phyloP scores from a whole-genome alignment of 139 green algal species.

The Chlamydomonas sp. region DNA sequence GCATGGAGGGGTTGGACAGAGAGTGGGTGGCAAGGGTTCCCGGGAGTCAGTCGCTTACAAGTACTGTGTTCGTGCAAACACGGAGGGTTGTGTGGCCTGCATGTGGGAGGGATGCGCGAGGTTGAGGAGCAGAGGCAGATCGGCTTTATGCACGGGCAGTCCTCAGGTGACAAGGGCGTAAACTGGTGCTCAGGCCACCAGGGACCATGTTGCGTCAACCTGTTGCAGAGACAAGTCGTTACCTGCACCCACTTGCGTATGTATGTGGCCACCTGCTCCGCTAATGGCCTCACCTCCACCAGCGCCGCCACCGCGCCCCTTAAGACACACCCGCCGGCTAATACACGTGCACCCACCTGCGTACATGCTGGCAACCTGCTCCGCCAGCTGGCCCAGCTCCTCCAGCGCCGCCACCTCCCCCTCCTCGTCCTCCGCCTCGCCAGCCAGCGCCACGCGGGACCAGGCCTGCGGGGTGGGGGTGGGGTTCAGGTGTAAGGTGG shows the following conservation, averaged over 20 bases:
- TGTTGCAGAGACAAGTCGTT: too few relatives aligned
- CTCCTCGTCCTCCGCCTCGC: conserved; percentile 4
- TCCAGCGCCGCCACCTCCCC: conserved; percentile 12
- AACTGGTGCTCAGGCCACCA: neutral
- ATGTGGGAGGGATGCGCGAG: neutral
- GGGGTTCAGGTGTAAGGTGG: too few relatives aligned
- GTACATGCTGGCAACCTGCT: conserved; percentile 31
- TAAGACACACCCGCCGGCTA: neutral
- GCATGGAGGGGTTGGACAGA: neutral
- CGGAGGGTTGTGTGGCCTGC: neutral
- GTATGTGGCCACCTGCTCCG: neutral
- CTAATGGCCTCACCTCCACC: neutral
- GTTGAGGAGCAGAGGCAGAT: neutral
- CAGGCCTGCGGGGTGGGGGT: neutral
- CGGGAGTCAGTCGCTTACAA: neutral
- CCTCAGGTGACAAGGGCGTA: neutral
- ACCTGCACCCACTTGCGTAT: neutral
- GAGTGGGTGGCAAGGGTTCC: neutral
- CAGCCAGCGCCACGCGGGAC: neutral
- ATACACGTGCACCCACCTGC: neutral
- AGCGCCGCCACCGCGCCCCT: neutral
- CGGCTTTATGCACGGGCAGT: neutral
- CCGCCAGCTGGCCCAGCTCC: neutral
- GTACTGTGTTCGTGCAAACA: neutral
- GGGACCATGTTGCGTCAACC: too few relatives aligned